Evolutionary conservation across 768 basidiomycete genomes (phyloP).

Genomic region (Mycena pura): DNA sequence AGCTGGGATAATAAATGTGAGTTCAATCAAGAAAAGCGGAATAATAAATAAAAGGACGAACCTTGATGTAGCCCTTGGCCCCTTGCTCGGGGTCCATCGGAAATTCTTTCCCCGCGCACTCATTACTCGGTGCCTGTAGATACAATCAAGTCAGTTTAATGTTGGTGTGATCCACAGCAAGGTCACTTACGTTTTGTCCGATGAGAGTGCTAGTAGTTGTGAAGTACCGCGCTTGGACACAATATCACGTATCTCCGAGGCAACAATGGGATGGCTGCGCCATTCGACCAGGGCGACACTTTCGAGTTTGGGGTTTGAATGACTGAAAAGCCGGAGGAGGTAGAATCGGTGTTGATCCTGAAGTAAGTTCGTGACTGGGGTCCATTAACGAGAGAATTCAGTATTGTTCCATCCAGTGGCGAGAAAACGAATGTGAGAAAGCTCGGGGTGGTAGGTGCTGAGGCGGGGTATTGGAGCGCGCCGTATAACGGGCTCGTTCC

Average conservation of each 20-base stretch:
- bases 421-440: slow-evolving; percentile 46
- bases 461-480: slow-evolving; percentile 1
- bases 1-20: neutral
- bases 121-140: slow-evolving; percentile 11
- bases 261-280: slow-evolving; percentile 34
- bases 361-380: slow-evolving; percentile 45
- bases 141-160: neutral
- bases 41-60: neutral
- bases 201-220: slow-evolving; percentile 45
- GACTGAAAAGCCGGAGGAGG: slow-evolving; percentile 40
- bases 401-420: slow-evolving; percentile 41
- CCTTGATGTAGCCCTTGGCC: slow-evolving; percentile 8
- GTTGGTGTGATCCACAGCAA: neutral
- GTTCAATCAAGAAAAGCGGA: neutral
- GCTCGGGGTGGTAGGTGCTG: slow-evolving; percentile 27
- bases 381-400: slow-evolving; percentile 46
- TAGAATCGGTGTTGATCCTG: slow-evolving; percentile 42
- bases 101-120: slow-evolving; percentile 8
- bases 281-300: slow-evolving; percentile 47
- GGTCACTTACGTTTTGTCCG: slow-evolving; percentile 39
- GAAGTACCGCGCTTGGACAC: slow-evolving; percentile 37
- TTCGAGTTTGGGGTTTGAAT: slow-evolving; percentile 40
- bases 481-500: slow-evolving; percentile 8
- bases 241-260: slow-evolving; percentile 44
- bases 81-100: slow-evolving; percentile 8